Conservation (phyloP, 1,284 basidiomycete species). For the Boletus albobrunnescens region DNA sequence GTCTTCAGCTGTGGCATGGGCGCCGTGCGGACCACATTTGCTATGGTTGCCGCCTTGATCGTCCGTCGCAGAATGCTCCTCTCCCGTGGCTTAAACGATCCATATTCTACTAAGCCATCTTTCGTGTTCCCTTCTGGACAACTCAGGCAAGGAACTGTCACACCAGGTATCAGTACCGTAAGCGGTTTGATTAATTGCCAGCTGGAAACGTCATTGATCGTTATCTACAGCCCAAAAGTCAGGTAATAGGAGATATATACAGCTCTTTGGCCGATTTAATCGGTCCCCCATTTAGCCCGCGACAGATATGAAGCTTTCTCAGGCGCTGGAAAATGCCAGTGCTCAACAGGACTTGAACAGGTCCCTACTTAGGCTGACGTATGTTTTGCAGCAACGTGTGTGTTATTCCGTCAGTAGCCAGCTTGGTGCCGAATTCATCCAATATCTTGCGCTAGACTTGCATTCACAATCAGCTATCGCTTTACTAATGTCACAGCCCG, state of each 20-base stretch:
- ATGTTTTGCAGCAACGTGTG: slow-evolving; percentile 75
- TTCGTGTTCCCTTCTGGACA: slow-evolving; percentile 15
- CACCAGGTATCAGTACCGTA: slow-evolving; percentile 46
- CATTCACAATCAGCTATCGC: slow-evolving; percentile 76
- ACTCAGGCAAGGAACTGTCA: slow-evolving; percentile 22
- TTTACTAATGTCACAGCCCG: slow-evolving; percentile 75
- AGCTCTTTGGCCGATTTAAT: neutral
- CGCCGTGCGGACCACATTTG: slow-evolving; percentile 94
- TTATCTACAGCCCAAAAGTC: slow-evolving; percentile 29
- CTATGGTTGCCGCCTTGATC: slow-evolving; percentile 92
- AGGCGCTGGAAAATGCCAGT: slow-evolving; percentile 71
- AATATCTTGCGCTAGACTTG: slow-evolving; percentile 42
- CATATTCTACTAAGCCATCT: slow-evolving; percentile 48
- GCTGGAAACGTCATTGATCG: slow-evolving; percentile 4
- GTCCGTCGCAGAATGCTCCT: slow-evolving; percentile 86
- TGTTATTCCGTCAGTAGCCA: neutral
- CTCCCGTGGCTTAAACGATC: slow-evolving; percentile 72
- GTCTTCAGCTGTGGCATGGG: slow-evolving; percentile 99
- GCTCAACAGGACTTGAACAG: slow-evolving; percentile 83
- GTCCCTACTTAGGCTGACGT: slow-evolving; percentile 80
- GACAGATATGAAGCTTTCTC: slow-evolving; percentile 53
- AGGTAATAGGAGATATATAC: slow-evolving; percentile 19
- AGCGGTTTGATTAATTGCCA: slow-evolving; percentile 15
- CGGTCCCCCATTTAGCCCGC: slow-evolving; percentile 33
- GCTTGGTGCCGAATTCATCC: slow-evolving; percentile 2